Evolutionary conservation across 2,329 filamentous ascomycete species (phyloP).

Genomic region (Penicillium sp.): DNA sequence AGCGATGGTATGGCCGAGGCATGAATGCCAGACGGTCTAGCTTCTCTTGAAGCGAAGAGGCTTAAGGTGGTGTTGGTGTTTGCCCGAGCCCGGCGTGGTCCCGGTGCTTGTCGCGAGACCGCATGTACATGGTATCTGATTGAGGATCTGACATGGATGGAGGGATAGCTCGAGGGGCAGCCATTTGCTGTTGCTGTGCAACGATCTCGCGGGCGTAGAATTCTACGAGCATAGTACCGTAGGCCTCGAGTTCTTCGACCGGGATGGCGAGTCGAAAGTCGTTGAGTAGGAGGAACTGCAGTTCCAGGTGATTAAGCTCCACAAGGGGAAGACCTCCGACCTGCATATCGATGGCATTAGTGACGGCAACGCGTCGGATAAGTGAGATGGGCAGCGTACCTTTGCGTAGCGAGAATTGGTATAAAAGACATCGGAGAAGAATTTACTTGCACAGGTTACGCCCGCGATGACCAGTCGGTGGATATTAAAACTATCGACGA

Average conservation of each 20-base stretch:
- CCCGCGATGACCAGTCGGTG: conserved; percentile 93
- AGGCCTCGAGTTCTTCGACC: conserved; percentile 92
- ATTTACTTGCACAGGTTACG: conserved; percentile 97
- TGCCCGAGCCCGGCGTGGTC: conserved; percentile 27
- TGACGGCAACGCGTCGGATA: not conserved
- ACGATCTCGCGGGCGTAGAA: conserved; percentile 93
- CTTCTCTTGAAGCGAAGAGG: not conserved
- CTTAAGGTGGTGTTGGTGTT: conserved; percentile 32
- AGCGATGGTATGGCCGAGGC: not conserved
- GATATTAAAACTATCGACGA: conserved; percentile 98
- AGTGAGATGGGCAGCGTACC: conserved; percentile 53
- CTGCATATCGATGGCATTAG: conserved; percentile 44
- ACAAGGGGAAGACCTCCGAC: conserved; percentile 87
- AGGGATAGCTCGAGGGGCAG: conserved; percentile 18
- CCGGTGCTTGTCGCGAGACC: conserved; percentile 25
- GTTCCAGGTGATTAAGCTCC: conserved; percentile 91
- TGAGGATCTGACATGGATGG: conserved; percentile 14
- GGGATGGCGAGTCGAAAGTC: conserved; percentile 91
- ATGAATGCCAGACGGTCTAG: not conserved
- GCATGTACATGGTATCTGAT: conserved; percentile 34
- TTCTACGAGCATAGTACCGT: conserved; percentile 96
- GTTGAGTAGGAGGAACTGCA: conserved; percentile 92
- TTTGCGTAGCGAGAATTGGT: conserved; percentile 99
- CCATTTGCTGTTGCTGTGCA: conserved; percentile 49
- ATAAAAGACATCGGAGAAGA: conserved; percentile 98